phyloP scores from a whole-genome alignment of 345 rosid genomes.

The Bruguiera parviflora region DNA sequence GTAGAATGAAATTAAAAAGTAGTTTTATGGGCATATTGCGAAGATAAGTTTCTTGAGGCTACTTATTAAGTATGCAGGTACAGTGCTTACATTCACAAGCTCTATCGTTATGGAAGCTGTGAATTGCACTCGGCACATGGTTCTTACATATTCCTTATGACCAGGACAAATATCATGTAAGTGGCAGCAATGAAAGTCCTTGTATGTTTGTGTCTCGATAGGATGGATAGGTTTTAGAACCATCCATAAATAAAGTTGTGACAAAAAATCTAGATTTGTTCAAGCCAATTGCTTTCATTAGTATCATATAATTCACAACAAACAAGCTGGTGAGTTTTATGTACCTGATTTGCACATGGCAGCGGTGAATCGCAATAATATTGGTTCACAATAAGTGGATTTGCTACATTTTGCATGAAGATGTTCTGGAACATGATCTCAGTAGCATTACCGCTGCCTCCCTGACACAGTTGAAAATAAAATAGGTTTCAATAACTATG shows the following conservation, averaged over 20 bases:
- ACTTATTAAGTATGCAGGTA: not conserved
- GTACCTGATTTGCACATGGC: slow-evolving; percentile 87
- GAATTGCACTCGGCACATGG: too few species aligned
- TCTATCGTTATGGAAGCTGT: not conserved
- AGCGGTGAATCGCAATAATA: slow-evolving; percentile 70
- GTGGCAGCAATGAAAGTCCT: too few species aligned
- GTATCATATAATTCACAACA: not conserved
- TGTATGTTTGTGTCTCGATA: too few species aligned
- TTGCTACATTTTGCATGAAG: slow-evolving; percentile 70
- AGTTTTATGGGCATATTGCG: not conserved
- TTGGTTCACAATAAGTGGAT: slow-evolving; percentile 83
- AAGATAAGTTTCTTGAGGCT: not conserved
- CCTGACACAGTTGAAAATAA: slow-evolving; percentile 40
- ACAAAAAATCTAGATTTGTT: too few species aligned
- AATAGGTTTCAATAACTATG: slow-evolving; percentile 11
- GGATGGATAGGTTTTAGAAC: too few species aligned
- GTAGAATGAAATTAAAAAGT: not conserved
- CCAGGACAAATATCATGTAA: too few species aligned
- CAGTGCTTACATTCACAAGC: not conserved
- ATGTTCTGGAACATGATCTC: slow-evolving; percentile 55
- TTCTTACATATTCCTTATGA: too few species aligned
- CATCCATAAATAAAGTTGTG: too few species aligned
- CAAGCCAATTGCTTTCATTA: not conserved
- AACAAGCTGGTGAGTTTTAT: not conserved
- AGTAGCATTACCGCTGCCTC: slow-evolving; percentile 71